Percentiles rank a stretch among this genome's conserved stretches.
phyloP scores from a whole-genome alignment of 306 rosid genomes.

The Cicer yamashitae region DNA sequence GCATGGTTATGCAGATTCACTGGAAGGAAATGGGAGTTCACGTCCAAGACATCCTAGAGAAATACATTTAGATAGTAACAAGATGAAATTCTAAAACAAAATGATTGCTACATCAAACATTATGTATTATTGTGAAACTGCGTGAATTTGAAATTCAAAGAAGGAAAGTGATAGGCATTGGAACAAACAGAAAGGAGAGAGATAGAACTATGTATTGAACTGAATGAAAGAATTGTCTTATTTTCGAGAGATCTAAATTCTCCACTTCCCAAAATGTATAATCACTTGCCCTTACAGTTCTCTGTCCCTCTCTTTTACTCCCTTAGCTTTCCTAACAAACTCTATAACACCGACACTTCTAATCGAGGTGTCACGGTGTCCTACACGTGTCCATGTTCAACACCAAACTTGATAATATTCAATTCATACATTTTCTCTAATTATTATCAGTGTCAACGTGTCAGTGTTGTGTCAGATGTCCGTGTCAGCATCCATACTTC shows the following conservation, averaged over 20 bases:
- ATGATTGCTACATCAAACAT: conserved; percentile 2
- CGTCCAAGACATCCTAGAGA: neutral
- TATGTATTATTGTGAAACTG: neutral
- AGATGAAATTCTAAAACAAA: conserved; percentile 3
- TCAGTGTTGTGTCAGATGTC: too few species aligned
- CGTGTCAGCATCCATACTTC: too few species aligned
- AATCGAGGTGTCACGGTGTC: too few species aligned
- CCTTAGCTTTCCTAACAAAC: neutral
- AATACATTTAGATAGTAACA: neutral
- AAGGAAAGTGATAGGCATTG: neutral
- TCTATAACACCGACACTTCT: too few species aligned
- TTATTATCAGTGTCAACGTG: too few species aligned
- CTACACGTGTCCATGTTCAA: too few species aligned
- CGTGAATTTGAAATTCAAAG: neutral
- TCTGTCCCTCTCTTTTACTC: neutral
- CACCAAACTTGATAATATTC: too few species aligned
- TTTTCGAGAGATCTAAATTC: neutral
- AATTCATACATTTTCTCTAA: too few species aligned
- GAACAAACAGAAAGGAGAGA: neutral
- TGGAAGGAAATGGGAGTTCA: neutral
- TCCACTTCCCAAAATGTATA: neutral
- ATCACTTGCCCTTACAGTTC: neutral
- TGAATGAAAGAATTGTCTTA: neutral
- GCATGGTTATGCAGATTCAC: conserved; percentile 4
- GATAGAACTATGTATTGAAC: neutral